These are phyloP conservation scores for Cerrena zonata DNA, from an alignment of 1,284 basidiomycete species.

Conservation along the genomic window DNA sequence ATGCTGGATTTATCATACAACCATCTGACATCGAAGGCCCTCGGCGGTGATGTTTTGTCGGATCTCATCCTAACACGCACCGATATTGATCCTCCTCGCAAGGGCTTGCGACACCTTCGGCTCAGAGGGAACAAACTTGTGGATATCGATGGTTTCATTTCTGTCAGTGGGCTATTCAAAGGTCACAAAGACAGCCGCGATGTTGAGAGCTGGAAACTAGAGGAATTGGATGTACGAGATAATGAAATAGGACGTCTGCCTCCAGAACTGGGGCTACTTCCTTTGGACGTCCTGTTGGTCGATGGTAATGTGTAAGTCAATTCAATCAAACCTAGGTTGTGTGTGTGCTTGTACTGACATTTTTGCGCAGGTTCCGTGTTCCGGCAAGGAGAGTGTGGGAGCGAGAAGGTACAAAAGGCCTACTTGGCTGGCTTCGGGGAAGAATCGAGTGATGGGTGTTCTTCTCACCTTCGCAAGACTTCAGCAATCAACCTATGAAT, in stretches of 20 bases:
- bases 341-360: background rate
- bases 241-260: slow-evolving; percentile 68
- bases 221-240: slow-evolving; percentile 73
- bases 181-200: slow-evolving; percentile 56
- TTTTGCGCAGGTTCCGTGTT: slow-evolving; percentile 60
- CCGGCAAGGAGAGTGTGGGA: slow-evolving; percentile 76
- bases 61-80: slow-evolving; percentile 39
- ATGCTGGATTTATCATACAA: slow-evolving; percentile 74
- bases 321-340: too few species aligned
- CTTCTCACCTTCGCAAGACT: too few species aligned
- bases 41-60: slow-evolving; percentile 42
- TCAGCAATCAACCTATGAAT: too few species aligned
- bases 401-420: slow-evolving; percentile 74
- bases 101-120: slow-evolving; percentile 58
- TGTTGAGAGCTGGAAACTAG: slow-evolving; percentile 62
- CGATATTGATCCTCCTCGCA: slow-evolving; percentile 11
- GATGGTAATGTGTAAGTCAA: slow-evolving; percentile 76
- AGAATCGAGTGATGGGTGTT: slow-evolving; percentile 58
- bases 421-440: slow-evolving; percentile 68
- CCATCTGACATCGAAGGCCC: slow-evolving; percentile 45
- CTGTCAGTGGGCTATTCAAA: slow-evolving; percentile 54
- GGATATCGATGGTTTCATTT: slow-evolving; percentile 56
- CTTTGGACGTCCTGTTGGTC: slow-evolving; percentile 72
- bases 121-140: slow-evolving; percentile 62
- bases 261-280: slow-evolving; percentile 62